phyloP scores from a whole-genome alignment of 2,329 filamentous ascomycete species.

The Ophiosphaerella narmari region DNA sequence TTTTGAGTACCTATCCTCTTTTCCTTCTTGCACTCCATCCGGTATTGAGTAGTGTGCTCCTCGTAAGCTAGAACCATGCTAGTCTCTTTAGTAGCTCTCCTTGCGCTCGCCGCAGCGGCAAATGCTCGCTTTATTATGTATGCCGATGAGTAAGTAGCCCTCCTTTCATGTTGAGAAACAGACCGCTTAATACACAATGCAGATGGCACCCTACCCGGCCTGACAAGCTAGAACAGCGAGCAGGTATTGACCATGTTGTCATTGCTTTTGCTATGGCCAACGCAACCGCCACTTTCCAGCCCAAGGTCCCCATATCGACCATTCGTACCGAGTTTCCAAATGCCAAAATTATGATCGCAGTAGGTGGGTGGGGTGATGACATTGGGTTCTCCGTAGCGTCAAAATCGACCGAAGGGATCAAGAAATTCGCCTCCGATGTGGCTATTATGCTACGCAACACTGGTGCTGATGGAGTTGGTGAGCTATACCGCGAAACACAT shows the following conservation, averaged over 20 bases:
- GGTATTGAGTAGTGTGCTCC: neutral
- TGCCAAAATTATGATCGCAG: constrained; percentile 70
- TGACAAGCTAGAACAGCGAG: constrained; percentile 28
- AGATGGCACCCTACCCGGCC: constrained; percentile 43
- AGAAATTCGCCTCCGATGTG: constrained; percentile 67
- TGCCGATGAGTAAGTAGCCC: constrained; percentile 36
- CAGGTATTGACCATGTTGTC: constrained; percentile 43
- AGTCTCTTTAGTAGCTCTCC: constrained; percentile 17
- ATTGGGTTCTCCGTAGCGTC: constrained; percentile 65
- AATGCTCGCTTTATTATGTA: constrained; percentile 40
- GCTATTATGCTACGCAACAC: constrained; percentile 64
- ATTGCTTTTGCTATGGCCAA: constrained; percentile 47
- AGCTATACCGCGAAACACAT: constrained; percentile 17
- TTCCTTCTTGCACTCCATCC: neutral
- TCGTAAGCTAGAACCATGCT: constrained; percentile 23
- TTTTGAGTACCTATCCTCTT: neutral
- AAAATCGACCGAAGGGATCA: constrained; percentile 56
- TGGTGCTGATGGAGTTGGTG: constrained; percentile 68
- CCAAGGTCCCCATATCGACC: constrained; percentile 58
- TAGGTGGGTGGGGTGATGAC: constrained; percentile 76
- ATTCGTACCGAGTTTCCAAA: constrained; percentile 59
- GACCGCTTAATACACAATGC: neutral
- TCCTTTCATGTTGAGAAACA: neutral
- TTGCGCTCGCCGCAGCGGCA: constrained; percentile 16
- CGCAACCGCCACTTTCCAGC: constrained; percentile 53